These are phyloP conservation scores for Leccinum subrobustum DNA, from an alignment of 1,284 basidiomycete species.

Conservation along the genomic window DNA sequence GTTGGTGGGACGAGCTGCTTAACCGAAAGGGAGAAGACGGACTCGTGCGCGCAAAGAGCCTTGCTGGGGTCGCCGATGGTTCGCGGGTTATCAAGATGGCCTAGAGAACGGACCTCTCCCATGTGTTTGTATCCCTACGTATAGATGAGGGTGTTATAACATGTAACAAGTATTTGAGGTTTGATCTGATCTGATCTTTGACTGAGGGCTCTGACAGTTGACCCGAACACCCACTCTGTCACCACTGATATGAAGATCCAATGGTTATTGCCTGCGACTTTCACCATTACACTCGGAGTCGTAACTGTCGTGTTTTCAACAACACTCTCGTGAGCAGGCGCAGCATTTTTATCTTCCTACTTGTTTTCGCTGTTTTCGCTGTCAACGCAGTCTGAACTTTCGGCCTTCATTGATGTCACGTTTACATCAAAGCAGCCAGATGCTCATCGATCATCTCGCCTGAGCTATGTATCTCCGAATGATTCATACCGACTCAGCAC, in stretches of 20 bases:
- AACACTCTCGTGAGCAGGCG: conserved; percentile 7
- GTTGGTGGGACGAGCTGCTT: conserved; percentile 95
- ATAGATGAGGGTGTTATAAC: background rate
- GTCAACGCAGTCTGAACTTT: conserved; percentile 6
- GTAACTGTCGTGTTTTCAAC: conserved; percentile 4
- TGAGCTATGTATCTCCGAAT: conserved; percentile 1
- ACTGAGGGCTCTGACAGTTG: background rate
- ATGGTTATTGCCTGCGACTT: too few species aligned
- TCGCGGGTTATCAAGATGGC: conserved; percentile 78
- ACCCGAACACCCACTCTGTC: background rate
- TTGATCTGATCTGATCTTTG: background rate
- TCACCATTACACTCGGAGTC: background rate
- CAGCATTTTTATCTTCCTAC: conserved; percentile 10
- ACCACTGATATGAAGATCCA: too few species aligned
- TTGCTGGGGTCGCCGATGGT: conserved; percentile 69
- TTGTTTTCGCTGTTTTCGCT: background rate
- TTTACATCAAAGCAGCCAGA: background rate
- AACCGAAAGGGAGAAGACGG: conserved; percentile 59
- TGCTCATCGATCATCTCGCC: background rate
- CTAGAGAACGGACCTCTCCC: conserved; percentile 29
- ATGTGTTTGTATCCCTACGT: background rate
- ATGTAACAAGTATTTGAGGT: background rate
- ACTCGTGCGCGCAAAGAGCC: conserved; percentile 63
- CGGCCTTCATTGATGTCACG: conserved; percentile 4
- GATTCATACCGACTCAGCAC: background rate